Conservation (phyloP, 208 protist species). For the Acanthamoeba triangularis region DNA sequence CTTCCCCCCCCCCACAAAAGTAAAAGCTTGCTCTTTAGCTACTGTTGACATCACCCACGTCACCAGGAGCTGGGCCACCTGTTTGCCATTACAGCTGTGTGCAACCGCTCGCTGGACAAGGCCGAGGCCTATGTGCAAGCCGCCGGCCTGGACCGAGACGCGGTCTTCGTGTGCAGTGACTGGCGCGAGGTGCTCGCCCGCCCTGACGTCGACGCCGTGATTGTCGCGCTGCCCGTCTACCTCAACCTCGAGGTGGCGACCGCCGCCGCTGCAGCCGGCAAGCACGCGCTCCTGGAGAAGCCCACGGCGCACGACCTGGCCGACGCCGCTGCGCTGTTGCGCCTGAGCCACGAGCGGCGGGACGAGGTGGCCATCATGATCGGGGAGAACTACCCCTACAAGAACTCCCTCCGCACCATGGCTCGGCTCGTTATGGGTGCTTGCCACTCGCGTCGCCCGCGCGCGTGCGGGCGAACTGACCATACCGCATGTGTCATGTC, state of each 20-base stretch:
- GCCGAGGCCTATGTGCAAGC: constrained; percentile 7
- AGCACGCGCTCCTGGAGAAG: constrained; percentile 53
- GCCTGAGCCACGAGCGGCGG: not conserved
- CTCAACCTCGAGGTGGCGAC: constrained; percentile 40
- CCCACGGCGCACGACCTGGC: constrained; percentile 26
- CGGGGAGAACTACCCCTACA: constrained; percentile 68
- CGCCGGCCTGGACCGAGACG: not conserved
- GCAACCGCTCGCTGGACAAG: constrained; percentile 43
- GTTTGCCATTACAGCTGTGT: constrained; percentile 37
- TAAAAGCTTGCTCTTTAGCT: not conserved
- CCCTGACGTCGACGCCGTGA: constrained; percentile 21
- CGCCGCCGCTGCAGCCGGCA: constrained; percentile 3
- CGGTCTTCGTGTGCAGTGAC: constrained; percentile 1
- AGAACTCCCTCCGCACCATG: not conserved
- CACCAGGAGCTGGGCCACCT: constrained; percentile 2
- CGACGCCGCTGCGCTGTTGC: not conserved
- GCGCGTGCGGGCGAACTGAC: not conserved
- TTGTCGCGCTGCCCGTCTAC: constrained; percentile 16
- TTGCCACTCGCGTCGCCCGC: too few species aligned
- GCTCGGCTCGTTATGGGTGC: constrained; percentile 2
- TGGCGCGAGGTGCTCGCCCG: constrained; percentile 56
- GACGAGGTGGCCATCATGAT: constrained; percentile 16
- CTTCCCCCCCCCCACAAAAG: not conserved
- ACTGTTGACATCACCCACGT: not conserved
- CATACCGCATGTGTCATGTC: not conserved